Base-by-base conservation (phyloP, 2,329 filamentous ascomycete genomes). In the Orbilia javanica region DNA sequence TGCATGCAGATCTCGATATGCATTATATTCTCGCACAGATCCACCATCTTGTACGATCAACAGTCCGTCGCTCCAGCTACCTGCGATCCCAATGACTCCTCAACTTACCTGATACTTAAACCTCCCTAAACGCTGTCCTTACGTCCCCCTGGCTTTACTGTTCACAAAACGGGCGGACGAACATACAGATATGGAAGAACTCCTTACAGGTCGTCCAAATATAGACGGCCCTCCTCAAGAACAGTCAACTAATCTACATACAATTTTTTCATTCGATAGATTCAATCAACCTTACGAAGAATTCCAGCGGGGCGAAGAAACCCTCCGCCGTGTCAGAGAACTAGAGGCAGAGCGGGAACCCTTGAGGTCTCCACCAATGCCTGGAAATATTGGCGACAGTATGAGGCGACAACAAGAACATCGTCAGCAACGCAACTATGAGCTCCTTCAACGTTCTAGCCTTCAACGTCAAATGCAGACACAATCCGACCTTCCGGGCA, bases 321-420 rank as follows among this genome's bases (percentile, higher is more conserved):
- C 57, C 4, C 44, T 63, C 2, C 68, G 68, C 11, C 66, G 48
- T 2, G 27, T 44, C 10, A 44, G 68, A n/a, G 75, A 79, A 20
- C 29, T 70, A 20, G 70, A 79, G 42, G 74, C 44, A 8, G 73
- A 77, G n/a, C 74, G 74, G 10, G 74, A 72, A 7, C 70, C 63
- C 22, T 31, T 72, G 34, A 72, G 18, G 34, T 44, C 25, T 62
- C 73, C 27, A 62, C 44, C 36, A 27, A 68, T 36, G 34, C n/a
- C 53, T 25, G 18, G 31, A 18, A 42, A n/a, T 15, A 31, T 18
- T 11, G 74, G 66, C 25, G 39, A 53, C 13, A 71, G 52, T 15
- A 67, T 71, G 52, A 68, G 67, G 5, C 55, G 74, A 20, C 62
- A 68, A 1, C 74, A 78, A 68, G 67, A 78, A 52, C 67, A 72